Evolutionary conservation across 176 grass and related monocot species (phyloP), one percentile per base, ranked within the genome.

Genomic region (Phyllostachys edulis): DNA sequence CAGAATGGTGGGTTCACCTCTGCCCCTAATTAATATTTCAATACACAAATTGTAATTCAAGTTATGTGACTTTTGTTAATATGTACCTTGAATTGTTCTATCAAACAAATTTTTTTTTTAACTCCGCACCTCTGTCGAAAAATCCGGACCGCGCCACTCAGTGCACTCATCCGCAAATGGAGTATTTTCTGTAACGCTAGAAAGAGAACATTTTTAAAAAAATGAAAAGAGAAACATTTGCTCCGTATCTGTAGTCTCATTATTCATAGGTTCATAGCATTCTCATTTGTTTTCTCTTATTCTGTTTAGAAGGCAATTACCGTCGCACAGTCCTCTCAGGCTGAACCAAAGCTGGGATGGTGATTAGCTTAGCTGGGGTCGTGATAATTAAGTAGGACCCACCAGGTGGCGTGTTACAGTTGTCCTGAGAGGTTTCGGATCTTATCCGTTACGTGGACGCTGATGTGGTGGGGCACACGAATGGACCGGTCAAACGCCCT

Each of bases 391-490:
- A 20, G 54, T 5, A 17, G 54, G 80, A 26, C 55, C 73, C 63
- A 68, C 47, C 11, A 7, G 60, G 9, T 85, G 38, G 63, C 83
- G 83, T 85, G 49, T 59, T 67, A 32, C 72, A 6, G 2, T 34
- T 27, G 23, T n/a, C 72, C 56, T 42, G 84, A 65, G 44, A 39
- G 76, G 52, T 13, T 32, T 51, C 6, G 76, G 57, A 73, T 86
- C 77, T 80, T 80, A 73, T 80, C 84, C 67, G 17, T 51, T 80
- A 55, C 57, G 85, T 80, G 85, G 77, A 80, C 68, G 44, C 27
- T 79, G 21, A 66, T 56, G 0, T 5, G 13, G 16, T 39, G 40
- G 67, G 32, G 2, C 76, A 76, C 15, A 4, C 5, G 51, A 65
- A 73, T 52, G 66, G 55, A 72, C 57, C 55, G 15, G 76, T 79